phyloP scores from a whole-genome alignment of 805 yeast species.

The Saturnispora sanitii region DNA sequence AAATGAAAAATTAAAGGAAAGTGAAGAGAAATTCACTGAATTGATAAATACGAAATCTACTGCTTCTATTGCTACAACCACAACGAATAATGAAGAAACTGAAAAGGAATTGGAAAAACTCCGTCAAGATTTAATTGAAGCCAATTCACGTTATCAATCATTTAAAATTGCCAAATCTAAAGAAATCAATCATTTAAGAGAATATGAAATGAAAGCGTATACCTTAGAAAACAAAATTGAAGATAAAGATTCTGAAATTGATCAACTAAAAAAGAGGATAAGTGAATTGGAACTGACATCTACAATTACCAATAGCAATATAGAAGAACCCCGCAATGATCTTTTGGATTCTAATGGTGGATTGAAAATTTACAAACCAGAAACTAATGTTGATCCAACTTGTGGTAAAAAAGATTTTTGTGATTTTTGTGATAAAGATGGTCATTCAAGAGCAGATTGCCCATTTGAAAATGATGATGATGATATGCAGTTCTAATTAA shows the following conservation, averaged over 20 bases:
- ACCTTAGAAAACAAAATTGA: conserved; percentile 13
- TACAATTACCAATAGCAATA: neutral
- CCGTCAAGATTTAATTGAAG: no score
- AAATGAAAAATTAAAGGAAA: conserved; percentile 46
- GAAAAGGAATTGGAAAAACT: no score
- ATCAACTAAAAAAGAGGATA: neutral
- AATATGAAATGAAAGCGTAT: conserved; percentile 15
- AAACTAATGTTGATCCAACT: conserved; percentile 46
- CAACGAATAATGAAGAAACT: no score
- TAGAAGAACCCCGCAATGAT: neutral
- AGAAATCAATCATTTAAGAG: conserved; percentile 12
- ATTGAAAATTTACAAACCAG: conserved; percentile 37
- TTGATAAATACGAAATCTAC: no score
- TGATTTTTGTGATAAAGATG: conserved; percentile 83
- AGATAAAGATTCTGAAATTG: conserved; percentile 3
- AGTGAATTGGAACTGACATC: neutral
- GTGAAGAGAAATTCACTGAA: conserved; percentile 26
- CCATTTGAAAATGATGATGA: conserved; percentile 59
- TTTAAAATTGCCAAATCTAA: conserved; percentile 12
- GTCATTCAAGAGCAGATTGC: conserved; percentile 82
- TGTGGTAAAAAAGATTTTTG: conserved; percentile 80
- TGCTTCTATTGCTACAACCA: no score
- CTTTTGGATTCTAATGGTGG: conserved; percentile 14
- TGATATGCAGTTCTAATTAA: neutral
- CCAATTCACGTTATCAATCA: no score